Conservation (phyloP, 345 rosid genomes). For the Salix caprea region DNA sequence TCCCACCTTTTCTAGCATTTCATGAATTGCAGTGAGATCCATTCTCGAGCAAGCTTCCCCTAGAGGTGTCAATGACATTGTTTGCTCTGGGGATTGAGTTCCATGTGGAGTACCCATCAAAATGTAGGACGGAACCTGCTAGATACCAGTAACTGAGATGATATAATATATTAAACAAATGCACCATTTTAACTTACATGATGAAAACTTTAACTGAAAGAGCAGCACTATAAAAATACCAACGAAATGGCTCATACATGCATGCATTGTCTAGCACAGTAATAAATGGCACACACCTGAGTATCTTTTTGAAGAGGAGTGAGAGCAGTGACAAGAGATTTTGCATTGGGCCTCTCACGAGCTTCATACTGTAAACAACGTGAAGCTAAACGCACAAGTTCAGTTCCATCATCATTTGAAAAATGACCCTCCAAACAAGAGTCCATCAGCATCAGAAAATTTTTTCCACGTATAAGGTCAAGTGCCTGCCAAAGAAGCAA, state of each 20-base stretch:
- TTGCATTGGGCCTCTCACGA: conserved; percentile 92
- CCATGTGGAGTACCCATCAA: conserved; percentile 72
- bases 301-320: conserved; percentile 77
- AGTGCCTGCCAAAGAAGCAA: conserved; percentile 69
- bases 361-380: conserved; percentile 88
- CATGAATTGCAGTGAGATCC: conserved; percentile 80
- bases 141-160: conserved; percentile 1
- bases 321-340: conserved; percentile 72
- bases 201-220: background rate
- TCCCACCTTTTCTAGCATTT: conserved; percentile 66
- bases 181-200: background rate
- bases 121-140: conserved; percentile 63
- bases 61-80: conserved; percentile 50
- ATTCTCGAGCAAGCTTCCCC: conserved; percentile 82
- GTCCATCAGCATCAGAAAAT: conserved; percentile 89
- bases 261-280: background rate
- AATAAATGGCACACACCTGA: conserved; percentile 45
- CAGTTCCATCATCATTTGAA: conserved; percentile 93
- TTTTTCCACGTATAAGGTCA: conserved; percentile 85
- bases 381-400: conserved; percentile 75
- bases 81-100: conserved; percentile 44
- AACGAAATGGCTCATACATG: background rate
- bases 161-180: background rate
- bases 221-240: background rate
- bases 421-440: conserved; percentile 93